Evolutionary conservation across 257 asterid species (phyloP).

Genomic region (Solanum chiquidenum): DNA sequence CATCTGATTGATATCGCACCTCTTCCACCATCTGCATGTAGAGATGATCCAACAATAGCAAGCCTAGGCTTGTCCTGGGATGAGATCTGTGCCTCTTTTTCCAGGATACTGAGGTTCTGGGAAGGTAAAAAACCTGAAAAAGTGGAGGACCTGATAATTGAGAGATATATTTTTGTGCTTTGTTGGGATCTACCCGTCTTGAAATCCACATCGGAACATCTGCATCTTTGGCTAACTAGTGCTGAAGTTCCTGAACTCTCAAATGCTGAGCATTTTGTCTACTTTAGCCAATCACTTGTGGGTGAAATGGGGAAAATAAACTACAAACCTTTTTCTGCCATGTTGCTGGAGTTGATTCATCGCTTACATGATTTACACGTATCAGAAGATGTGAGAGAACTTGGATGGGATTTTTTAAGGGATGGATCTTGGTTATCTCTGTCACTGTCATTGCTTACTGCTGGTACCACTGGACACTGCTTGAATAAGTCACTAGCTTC

Average conservation of each 20-base stretch:
- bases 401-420: constrained; percentile 69
- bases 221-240: constrained; percentile 25
- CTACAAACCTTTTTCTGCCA: constrained; percentile 27
- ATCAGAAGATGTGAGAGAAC: constrained; percentile 40
- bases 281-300: constrained; percentile 44
- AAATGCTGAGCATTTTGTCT: constrained; percentile 43
- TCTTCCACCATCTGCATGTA: constrained; percentile 50
- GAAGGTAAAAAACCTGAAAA: constrained; percentile 51
- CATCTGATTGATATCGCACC: constrained; percentile 80
- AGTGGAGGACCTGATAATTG: constrained; percentile 69
- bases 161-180: constrained; percentile 81
- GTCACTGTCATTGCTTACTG: constrained; percentile 47
- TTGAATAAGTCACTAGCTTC: constrained; percentile 22
- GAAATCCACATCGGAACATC: constrained; percentile 29
- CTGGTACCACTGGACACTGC: constrained; percentile 34
- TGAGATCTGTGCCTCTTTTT: constrained; percentile 42
- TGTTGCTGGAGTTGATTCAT: constrained; percentile 52
- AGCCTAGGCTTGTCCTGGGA: constrained; percentile 47
- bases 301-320: constrained; percentile 21
- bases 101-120: constrained; percentile 63
- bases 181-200: constrained; percentile 75
- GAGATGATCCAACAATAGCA: constrained; percentile 31
- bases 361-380: constrained; percentile 36
- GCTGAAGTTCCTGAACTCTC: constrained; percentile 31
- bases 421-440: constrained; percentile 75